These are phyloP conservation scores for Pestalotiopsis sp. DNA, from an alignment of 2,329 filamentous ascomycete genomes.

Conservation along the genomic window DNA sequence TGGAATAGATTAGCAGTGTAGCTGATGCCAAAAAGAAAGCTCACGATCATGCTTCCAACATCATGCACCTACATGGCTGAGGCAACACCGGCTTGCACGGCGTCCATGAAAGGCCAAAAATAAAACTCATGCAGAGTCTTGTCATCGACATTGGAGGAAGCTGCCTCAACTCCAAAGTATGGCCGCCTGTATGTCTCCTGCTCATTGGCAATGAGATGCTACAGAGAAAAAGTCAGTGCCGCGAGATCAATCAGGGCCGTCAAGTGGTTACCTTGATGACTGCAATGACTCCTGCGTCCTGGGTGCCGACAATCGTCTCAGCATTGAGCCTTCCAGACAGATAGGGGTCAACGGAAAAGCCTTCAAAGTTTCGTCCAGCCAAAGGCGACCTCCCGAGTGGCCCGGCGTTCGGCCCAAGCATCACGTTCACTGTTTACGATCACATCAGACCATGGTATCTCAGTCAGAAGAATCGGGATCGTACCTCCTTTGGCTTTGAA, in stretches of 20 bases:
- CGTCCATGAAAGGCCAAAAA: slow-evolving; percentile 67
- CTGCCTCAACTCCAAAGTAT: slow-evolving; percentile 50
- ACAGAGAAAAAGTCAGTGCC: slow-evolving; percentile 27
- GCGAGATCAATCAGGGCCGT: neutral
- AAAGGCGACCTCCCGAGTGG: slow-evolving; percentile 69
- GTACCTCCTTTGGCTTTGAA: slow-evolving; percentile 54
- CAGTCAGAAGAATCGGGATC: slow-evolving; percentile 4
- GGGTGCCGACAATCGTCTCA: slow-evolving; percentile 75
- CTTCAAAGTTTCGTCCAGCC: slow-evolving; percentile 73
- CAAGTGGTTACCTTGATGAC: slow-evolving; percentile 59
- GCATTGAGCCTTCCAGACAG: slow-evolving; percentile 71
- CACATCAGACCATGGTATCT: neutral
- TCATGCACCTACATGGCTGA: slow-evolving; percentile 51
- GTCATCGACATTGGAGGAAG: slow-evolving; percentile 67
- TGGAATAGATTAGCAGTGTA: neutral
- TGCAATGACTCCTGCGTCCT: slow-evolving; percentile 78
- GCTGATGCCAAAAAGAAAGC: neutral
- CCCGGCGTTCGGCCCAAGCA: slow-evolving; percentile 70
- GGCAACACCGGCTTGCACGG: slow-evolving; percentile 57
- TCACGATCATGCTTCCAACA: neutral
- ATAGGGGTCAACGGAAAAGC: slow-evolving; percentile 67
- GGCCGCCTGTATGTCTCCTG: slow-evolving; percentile 56
- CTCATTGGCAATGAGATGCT: slow-evolving; percentile 64
- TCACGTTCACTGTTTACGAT: slow-evolving; percentile 48
- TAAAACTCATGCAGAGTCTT: slow-evolving; percentile 68